Conservation (phyloP, 2,329 filamentous ascomycete genomes). For the Paecilomyces fulvus region DNA sequence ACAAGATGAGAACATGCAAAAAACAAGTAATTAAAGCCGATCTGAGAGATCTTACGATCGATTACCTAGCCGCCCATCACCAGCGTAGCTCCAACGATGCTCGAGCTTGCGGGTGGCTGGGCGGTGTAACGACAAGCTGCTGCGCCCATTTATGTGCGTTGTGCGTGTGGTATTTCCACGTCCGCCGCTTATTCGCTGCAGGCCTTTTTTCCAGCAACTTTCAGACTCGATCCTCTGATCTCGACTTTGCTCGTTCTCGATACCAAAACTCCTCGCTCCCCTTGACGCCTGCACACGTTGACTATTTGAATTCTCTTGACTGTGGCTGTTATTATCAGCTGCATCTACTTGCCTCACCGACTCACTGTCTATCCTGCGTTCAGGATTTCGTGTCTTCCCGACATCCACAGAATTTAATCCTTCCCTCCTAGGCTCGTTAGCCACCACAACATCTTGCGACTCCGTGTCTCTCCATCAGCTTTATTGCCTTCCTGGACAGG, state of each 20-base stretch:
- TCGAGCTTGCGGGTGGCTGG: background rate
- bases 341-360: constrained; percentile 1
- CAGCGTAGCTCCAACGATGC: background rate
- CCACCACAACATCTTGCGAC: constrained; percentile 4
- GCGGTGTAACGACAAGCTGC: constrained; percentile 6
- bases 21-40: background rate
- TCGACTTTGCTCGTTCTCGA: constrained; percentile 23
- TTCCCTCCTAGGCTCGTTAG: background rate
- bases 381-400: background rate
- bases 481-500: constrained; percentile 13
- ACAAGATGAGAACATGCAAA: background rate
- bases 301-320: constrained; percentile 1
- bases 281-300: background rate
- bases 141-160: constrained; percentile 3
- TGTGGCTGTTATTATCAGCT: constrained; percentile 5
- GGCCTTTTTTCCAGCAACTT: constrained; percentile 19
- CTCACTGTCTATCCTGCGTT: background rate
- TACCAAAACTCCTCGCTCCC: constrained; percentile 13
- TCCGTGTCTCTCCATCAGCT: constrained; percentile 1
- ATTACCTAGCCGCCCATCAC: background rate
- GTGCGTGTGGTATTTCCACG: constrained; percentile 19
- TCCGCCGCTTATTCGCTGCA: constrained; percentile 16
- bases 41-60: background rate
- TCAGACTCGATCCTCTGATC: constrained; percentile 22
- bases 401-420: constrained; percentile 2